A percentile compares a stretch with the other conserved stretches of the same genome.
phyloP scores from a whole-genome alignment of 1,284 basidiomycete genomes.

The Testicularia cyperi region DNA sequence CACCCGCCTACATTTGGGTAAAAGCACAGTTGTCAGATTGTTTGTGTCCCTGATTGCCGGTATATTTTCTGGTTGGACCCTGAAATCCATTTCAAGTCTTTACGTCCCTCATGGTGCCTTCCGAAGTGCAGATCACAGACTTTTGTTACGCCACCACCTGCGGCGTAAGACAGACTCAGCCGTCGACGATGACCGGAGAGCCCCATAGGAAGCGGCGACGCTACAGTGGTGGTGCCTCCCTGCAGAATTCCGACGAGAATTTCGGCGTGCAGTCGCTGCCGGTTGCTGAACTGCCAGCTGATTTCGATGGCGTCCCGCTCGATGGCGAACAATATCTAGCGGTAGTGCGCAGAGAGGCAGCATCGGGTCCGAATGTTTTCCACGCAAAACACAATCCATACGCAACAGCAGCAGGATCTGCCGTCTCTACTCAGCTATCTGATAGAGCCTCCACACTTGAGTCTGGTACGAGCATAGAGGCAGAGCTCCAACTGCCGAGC shows the following conservation, averaged over 20 bases:
- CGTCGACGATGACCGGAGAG: background rate
- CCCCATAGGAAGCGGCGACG: slow-evolving; percentile 12
- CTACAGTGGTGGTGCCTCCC: background rate
- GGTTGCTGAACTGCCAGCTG: slow-evolving; percentile 37
- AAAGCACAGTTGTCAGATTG: too few species aligned
- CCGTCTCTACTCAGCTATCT: too few species aligned
- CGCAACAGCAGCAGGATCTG: background rate
- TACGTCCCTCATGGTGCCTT: too few species aligned
- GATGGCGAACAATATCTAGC: slow-evolving; percentile 55
- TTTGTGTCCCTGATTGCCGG: too few species aligned
- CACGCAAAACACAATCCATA: slow-evolving; percentile 37
- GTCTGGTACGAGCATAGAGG: background rate
- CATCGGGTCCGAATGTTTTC: slow-evolving; percentile 20
- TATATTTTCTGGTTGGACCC: too few species aligned
- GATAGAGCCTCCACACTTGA: too few species aligned
- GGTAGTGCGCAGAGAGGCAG: slow-evolving; percentile 45
- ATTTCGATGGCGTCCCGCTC: slow-evolving; percentile 46
- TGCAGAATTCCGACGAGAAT: slow-evolving; percentile 10
- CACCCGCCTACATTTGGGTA: too few species aligned
- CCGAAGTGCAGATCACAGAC: too few species aligned
- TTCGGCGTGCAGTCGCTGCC: slow-evolving; percentile 47
- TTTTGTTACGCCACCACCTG: too few species aligned
- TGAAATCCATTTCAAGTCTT: too few species aligned
- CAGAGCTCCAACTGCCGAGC: slow-evolving; percentile 13
- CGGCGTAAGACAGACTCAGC: too few species aligned